Percentiles rank a stretch among this genome's conserved stretches.
Evolutionary conservation across 345 rosid genomes (phyloP).

Genomic region (Populus nigra): DNA sequence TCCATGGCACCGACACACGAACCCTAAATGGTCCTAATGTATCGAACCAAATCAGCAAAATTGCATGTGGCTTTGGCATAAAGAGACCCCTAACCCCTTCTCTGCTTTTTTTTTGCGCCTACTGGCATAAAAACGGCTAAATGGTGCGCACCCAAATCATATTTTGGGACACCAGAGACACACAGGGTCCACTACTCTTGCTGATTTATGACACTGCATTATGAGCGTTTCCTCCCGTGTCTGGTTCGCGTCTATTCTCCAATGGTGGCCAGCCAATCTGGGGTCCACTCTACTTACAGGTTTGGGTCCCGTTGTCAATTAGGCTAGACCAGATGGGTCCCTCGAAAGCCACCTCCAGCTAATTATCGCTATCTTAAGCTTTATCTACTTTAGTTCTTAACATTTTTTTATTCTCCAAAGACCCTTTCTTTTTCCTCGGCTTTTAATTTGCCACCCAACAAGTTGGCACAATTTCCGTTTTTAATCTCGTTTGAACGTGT

Average conservation of each 20-base stretch:
- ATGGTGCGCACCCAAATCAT: no score
- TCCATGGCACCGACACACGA: not conserved
- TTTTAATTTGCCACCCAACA: not conserved
- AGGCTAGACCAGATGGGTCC: slow-evolving; percentile 22
- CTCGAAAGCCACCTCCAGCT: slow-evolving; percentile 19
- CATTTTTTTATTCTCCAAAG: not conserved
- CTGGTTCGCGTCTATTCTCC: slow-evolving; percentile 25
- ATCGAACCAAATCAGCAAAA: not conserved
- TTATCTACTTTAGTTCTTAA: not conserved
- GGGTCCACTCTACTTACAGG: slow-evolving; percentile 4
- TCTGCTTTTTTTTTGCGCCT: no score
- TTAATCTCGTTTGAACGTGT: not conserved
- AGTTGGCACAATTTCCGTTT: not conserved
- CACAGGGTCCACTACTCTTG: slow-evolving; percentile 20
- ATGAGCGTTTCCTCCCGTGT: slow-evolving; percentile 11
- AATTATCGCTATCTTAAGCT: slow-evolving; percentile 14
- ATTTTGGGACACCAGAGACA: not conserved
- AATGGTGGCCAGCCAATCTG: slow-evolving; percentile 27
- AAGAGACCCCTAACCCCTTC: no score
- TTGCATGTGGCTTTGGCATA: not conserved
- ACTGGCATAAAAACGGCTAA: no score
- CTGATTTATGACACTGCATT: slow-evolving; percentile 13
- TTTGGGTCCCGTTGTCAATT: not conserved
- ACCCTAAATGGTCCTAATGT: not conserved
- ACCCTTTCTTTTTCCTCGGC: not conserved